A percentile compares a stretch with the other conserved stretches of the same genome.
Conservation (phyloP, 2,329 filamentous ascomycete species). For the Microdochium nivale region DNA sequence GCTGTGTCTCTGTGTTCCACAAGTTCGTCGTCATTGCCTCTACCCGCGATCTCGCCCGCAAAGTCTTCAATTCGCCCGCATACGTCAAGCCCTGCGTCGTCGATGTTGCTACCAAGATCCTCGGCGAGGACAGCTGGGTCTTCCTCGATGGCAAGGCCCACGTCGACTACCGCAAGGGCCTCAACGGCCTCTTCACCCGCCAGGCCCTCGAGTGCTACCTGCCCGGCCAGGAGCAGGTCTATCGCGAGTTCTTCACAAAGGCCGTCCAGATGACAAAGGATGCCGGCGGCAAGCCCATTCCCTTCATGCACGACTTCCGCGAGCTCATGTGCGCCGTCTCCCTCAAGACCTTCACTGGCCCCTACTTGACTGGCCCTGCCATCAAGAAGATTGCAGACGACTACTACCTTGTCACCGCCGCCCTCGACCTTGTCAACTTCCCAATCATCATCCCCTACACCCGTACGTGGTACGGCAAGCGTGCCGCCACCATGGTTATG, state of each 20-base stretch:
- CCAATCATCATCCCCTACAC: constrained; percentile 93
- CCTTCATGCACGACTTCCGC: constrained; percentile 88
- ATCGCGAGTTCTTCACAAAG: constrained; percentile 73
- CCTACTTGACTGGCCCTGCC: constrained; percentile 85
- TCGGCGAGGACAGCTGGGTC: constrained; percentile 90
- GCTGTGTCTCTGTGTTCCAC: constrained; percentile 98
- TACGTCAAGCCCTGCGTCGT: constrained; percentile 97
- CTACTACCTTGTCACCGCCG: constrained; percentile 93
- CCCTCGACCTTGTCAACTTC: constrained; percentile 96
- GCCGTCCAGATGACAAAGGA: constrained; percentile 71
- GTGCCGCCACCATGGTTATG: constrained; percentile 86
- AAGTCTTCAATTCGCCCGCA: constrained; percentile 87
- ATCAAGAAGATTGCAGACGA: constrained; percentile 94
- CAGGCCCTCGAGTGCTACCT: constrained; percentile 82
- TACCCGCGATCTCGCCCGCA: constrained; percentile 88
- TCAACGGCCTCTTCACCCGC: constrained; percentile 91
- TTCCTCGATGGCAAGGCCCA: constrained; percentile 93
- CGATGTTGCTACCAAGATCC: constrained; percentile 85
- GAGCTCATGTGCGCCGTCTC: constrained; percentile 93
- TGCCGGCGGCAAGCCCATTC: constrained; percentile 62
- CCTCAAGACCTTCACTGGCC: constrained; percentile 91
- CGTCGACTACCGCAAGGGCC: constrained; percentile 92
- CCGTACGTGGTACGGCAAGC: constrained; percentile 96
- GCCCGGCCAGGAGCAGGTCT: constrained; percentile 86
- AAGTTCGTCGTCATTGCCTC: constrained; percentile 99